Evolutionary conservation across 2,329 filamentous ascomycete genomes (phyloP).

Genomic region (Clonostachys chloroleuca): DNA sequence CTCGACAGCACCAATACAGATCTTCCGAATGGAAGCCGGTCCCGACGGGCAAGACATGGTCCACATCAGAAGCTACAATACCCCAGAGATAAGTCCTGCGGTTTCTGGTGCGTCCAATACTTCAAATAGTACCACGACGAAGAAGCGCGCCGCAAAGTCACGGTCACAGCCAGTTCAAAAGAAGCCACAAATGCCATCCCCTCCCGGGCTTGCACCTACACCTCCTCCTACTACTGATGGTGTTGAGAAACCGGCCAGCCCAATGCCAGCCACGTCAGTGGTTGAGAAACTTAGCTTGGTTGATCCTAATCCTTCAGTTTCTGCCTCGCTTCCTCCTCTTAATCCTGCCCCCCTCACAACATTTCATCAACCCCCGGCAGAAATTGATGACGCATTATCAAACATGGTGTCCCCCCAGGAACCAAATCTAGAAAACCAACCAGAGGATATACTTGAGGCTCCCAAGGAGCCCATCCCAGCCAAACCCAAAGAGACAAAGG

Average conservation of each 20-base stretch:
- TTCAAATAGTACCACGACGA: too few relatives aligned
- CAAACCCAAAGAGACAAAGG: conserved; percentile 7
- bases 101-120: neutral
- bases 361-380: too few relatives aligned
- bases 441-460: too few relatives aligned
- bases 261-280: neutral
- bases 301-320: too few relatives aligned
- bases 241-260: conserved; percentile 16
- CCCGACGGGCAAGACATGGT: conserved; percentile 25
- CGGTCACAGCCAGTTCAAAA: too few relatives aligned
- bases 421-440: too few relatives aligned
- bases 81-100: conserved; percentile 9
- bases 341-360: too few relatives aligned
- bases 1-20: conserved; percentile 31
- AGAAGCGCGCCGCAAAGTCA: too few relatives aligned
- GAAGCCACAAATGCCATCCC: neutral
- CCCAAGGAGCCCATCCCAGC: conserved; percentile 1
- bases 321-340: too few relatives aligned
- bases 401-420: too few relatives aligned
- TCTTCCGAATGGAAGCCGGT: conserved; percentile 31
- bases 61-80: conserved; percentile 27
- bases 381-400: too few relatives aligned
- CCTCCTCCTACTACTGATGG: conserved; percentile 32
- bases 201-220: conserved; percentile 18
- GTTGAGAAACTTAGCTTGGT: too few relatives aligned